Evolutionary conservation across 2,329 filamentous ascomycete species (phyloP).

Genomic region (Davidsoniella australis): DNA sequence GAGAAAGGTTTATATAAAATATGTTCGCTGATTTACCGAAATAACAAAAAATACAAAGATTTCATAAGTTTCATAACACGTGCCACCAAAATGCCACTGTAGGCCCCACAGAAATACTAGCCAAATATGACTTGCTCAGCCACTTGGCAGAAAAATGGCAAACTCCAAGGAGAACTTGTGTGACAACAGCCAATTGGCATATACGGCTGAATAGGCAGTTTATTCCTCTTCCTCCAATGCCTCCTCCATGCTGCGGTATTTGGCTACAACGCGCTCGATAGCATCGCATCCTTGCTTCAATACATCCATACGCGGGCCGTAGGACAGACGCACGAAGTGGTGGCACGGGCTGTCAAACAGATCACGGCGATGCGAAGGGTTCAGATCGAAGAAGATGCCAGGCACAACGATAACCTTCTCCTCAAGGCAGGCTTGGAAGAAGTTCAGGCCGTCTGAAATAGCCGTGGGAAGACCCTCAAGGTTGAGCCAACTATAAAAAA

Average conservation of each 20-base stretch:
- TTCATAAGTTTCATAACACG: no score
- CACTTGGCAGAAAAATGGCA: no score
- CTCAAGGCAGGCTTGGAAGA: slow-evolving; percentile 83
- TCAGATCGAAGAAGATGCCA: slow-evolving; percentile 94
- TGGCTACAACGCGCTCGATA: slow-evolving; percentile 65
- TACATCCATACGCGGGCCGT: slow-evolving; percentile 66
- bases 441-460: slow-evolving; percentile 86
- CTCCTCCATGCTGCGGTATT: slow-evolving; percentile 28
- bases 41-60: no score
- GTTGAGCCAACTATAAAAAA: slow-evolving; percentile 31
- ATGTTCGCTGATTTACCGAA: no score
- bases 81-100: no score
- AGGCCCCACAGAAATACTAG: no score
- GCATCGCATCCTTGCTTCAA: slow-evolving; percentile 66
- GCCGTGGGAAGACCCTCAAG: slow-evolving; percentile 54
- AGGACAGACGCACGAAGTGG: slow-evolving; percentile 73
- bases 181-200: no score
- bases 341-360: slow-evolving; percentile 91
- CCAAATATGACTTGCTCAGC: no score
- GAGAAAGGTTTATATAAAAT: no score
- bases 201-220: not conserved
- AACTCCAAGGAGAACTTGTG: no score
- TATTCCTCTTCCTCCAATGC: slow-evolving; percentile 11
- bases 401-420: slow-evolving; percentile 96
- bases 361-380: slow-evolving; percentile 75